Base-by-base conservation (phyloP, 2,329 filamentous ascomycete species). In the Arthrobotrys megalospora region DNA sequence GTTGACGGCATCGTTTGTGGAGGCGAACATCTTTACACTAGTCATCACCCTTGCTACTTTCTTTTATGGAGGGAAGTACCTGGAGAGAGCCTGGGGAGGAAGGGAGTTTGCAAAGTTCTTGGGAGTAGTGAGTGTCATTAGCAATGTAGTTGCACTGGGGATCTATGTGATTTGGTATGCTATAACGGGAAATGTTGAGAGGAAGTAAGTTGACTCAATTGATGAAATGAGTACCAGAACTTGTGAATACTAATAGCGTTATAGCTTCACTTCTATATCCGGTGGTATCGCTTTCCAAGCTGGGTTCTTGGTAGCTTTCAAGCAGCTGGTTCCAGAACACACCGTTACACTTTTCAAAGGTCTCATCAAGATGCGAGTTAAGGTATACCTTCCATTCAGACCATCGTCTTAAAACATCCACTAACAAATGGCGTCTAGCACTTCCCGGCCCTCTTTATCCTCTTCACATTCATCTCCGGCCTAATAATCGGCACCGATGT, bases 261-360 rank as follows among this genome's bases (percentile, higher is more conserved):
- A 19, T 82, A 96, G 92, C 65, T 85, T 93, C 55, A 94, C 92
- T 53, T 91, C 92, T 80, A 93, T 98, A 83, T 93, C 92, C 81
- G 96, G 96, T 81, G 94, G 94, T 69, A 91, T 97, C 80, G 91
- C 94, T 14, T 87, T 97, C 73, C 95, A 97, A 85, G 94, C 96
- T 55, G 91, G 92, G 79, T 98, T 98, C 86, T 92, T 99, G 79
- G 93, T 98, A 82, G 93, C 95, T 68, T 97, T 98, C 86, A 98
- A 97, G 86, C 96, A 99, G 85, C 92, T 99, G 62, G 92, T 98
- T 41, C 96, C 96, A 21, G 94, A 97, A 79, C 96, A 99, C 85
- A 99, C 96, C 10, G 95, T 98, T 66, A 96, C 95, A 3, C 89
- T 99, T 75, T 95, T 97, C 86, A 92, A 92, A 80, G 94, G 94